phyloP scores from a whole-genome alignment of 176 grass and related monocot genomes.

The Triticum urartu region DNA sequence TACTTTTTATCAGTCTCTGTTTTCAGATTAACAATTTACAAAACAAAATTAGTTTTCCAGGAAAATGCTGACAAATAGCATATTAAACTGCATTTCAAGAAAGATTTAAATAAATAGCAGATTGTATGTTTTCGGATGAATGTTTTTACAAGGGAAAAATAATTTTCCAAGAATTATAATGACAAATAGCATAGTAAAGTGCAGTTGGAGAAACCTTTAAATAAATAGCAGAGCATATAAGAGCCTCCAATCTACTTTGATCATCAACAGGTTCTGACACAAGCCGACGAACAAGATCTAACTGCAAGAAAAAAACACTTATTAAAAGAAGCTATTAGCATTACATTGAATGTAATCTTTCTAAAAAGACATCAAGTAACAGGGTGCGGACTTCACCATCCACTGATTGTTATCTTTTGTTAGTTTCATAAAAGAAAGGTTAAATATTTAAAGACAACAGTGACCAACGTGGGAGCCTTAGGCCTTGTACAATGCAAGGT shows the following conservation, averaged over 20 bases:
- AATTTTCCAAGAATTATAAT: background rate
- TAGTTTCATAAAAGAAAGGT: background rate
- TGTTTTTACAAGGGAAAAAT: background rate
- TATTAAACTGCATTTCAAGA: background rate
- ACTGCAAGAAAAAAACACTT: slow-evolving; percentile 45
- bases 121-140: slow-evolving; percentile 31
- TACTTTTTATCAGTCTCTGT: background rate
- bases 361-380: background rate
- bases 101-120: slow-evolving; percentile 79
- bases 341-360: background rate
- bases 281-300: slow-evolving; percentile 67
- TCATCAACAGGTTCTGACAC: slow-evolving; percentile 49
- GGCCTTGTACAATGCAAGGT: too few relatives aligned
- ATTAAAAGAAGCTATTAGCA: background rate
- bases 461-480: background rate
- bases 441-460: background rate
- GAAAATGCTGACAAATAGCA: slow-evolving; percentile 27
- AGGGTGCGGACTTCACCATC: background rate
- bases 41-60: background rate
- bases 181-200: slow-evolving; percentile 5
- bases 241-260: slow-evolving; percentile 58
- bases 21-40: background rate
- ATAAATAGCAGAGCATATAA: slow-evolving; percentile 81
- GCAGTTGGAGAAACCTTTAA: slow-evolving; percentile 58
- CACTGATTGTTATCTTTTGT: background rate